Conservation (phyloP, 345 rosid genomes). For the Leavenworthia alabamica region DNA sequence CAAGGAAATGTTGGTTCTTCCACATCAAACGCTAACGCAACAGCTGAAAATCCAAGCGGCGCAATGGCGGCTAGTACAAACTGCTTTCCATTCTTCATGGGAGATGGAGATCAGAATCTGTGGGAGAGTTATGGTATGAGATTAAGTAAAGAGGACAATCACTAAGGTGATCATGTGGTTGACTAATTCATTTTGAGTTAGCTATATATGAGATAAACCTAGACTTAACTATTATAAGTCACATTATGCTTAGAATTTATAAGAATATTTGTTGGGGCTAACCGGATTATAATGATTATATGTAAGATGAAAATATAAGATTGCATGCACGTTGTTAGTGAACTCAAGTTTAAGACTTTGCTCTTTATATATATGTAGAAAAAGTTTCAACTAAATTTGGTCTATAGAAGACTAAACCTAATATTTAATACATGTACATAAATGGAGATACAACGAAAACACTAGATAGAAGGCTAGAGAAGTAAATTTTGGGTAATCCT, state of each 20-base stretch:
- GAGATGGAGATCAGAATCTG: slow-evolving; percentile 58
- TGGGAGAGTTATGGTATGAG: slow-evolving; percentile 85
- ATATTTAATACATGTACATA: slow-evolving; percentile 22
- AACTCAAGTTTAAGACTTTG: background rate
- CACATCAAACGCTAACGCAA: slow-evolving; percentile 48
- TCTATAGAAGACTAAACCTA: slow-evolving; percentile 16
- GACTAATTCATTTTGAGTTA: slow-evolving; percentile 29
- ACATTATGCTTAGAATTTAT: too few relatives aligned
- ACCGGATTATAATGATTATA: too few relatives aligned
- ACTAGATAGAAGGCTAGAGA: slow-evolving; percentile 21
- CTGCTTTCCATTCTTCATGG: slow-evolving; percentile 72
- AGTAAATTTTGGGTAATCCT: slow-evolving; percentile 16
- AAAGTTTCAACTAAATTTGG: background rate
- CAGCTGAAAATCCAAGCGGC: slow-evolving; percentile 41
- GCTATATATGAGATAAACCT: slow-evolving; percentile 16
- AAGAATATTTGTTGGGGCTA: too few relatives aligned
- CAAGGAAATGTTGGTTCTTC: slow-evolving; percentile 37
- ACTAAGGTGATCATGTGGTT: slow-evolving; percentile 25
- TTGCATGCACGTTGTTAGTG: background rate
- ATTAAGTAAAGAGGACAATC: slow-evolving; percentile 60
- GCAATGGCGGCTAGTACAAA: slow-evolving; percentile 46
- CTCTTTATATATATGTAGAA: background rate
- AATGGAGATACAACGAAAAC: slow-evolving; percentile 27
- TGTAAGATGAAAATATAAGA: too few relatives aligned
- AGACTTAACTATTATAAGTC: background rate